Evolutionary conservation across 352 stramenopile species (phyloP).

Genomic region (Globisporangium orthogonon): DNA sequence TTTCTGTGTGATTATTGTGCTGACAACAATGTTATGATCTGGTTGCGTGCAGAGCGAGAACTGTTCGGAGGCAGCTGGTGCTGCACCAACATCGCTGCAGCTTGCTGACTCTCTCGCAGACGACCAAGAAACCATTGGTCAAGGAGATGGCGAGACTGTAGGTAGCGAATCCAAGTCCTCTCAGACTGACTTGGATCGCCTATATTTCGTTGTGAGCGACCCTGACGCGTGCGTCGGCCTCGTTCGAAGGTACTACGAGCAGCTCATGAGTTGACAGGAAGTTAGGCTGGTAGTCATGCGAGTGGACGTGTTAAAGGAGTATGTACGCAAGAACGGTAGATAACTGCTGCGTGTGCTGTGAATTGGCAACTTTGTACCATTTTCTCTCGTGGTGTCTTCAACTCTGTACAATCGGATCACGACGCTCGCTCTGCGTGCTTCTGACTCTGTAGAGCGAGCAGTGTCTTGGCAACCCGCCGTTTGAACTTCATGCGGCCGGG

Average conservation of each 20-base stretch:
- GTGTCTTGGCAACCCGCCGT: slow-evolving; percentile 33
- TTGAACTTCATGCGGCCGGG: slow-evolving; percentile 44
- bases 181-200: neutral
- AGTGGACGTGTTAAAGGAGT: too few species aligned
- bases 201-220: slow-evolving; percentile 15
- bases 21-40: neutral
- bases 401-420: neutral
- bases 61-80: slow-evolving; percentile 1
- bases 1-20: neutral
- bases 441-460: slow-evolving; percentile 28
- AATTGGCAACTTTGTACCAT: neutral
- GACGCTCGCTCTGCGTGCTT: slow-evolving; percentile 1
- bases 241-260: slow-evolving; percentile 14
- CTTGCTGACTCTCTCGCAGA: neutral
- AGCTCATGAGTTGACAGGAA: slow-evolving; percentile 5
- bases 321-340: neutral
- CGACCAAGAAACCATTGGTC: neutral
- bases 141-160: neutral
- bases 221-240: slow-evolving; percentile 12
- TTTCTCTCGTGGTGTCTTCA: neutral
- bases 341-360: slow-evolving; percentile 1
- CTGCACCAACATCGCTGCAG: neutral
- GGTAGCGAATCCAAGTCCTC: neutral
- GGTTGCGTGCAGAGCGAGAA: slow-evolving; percentile 2
- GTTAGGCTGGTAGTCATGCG: neutral